Percentiles rank a stretch among this genome's conserved stretches.
Conservation (phyloP, 306 rosid species). For the Cucurbita ficifolia region DNA sequence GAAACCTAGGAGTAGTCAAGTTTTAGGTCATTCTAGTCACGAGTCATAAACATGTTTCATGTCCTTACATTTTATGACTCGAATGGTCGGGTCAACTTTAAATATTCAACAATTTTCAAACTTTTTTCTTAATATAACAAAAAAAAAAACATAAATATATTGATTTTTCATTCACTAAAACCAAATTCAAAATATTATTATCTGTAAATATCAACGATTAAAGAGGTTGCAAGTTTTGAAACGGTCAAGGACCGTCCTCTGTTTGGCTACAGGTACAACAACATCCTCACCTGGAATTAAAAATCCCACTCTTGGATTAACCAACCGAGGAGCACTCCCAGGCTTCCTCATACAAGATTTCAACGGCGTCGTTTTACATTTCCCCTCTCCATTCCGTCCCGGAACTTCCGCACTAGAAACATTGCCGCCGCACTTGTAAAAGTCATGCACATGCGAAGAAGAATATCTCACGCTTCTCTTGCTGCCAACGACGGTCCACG, state of each 20-base stretch:
- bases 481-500: not conserved
- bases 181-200: not conserved
- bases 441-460: not conserved
- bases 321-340: constrained; percentile 19
- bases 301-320: constrained; percentile 25
- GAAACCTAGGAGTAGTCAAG: no score
- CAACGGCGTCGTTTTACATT: not conserved
- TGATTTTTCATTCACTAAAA: no score
- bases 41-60: no score
- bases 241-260: not conserved
- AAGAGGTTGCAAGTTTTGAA: not conserved
- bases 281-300: not conserved
- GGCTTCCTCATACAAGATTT: constrained; percentile 42
- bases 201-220: not conserved
- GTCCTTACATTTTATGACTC: no score
- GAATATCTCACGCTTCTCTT: not conserved
- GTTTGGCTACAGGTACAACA: not conserved
- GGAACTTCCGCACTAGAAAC: not conserved
- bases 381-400: not conserved
- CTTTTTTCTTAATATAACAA: no score
- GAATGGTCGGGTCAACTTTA: no score
- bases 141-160: no score
- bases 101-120: no score
- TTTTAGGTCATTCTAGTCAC: no score
- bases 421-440: not conserved